Percentiles rank a stretch among this genome's conserved stretches.
Conservation (phyloP, 371 early-diverging fungal genomes). For the Mortierella sp. region DNA sequence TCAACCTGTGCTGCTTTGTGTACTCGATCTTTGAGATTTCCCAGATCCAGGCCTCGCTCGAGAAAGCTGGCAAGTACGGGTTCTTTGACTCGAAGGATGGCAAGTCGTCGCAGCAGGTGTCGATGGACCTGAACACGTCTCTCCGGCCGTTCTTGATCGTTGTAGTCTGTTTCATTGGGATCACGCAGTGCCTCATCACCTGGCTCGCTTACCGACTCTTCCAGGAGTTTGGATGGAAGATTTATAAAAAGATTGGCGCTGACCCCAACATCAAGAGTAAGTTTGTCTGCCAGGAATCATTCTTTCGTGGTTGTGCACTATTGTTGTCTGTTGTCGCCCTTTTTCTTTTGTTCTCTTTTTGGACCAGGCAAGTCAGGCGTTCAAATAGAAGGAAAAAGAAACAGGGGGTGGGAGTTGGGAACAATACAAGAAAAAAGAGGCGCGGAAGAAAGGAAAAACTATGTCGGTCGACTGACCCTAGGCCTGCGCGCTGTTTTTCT, state of each 20-base stretch:
- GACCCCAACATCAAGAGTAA: slow-evolving; percentile 88
- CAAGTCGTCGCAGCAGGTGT: neutral
- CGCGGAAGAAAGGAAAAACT: neutral
- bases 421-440: neutral
- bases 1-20: slow-evolving; percentile 83
- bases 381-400: neutral
- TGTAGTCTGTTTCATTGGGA: slow-evolving; percentile 39
- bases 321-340: neutral
- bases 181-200: slow-evolving; percentile 36
- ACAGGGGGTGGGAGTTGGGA: neutral
- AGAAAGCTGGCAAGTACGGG: neutral
- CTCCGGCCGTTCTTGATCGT: slow-evolving; percentile 35
- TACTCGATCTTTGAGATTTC: slow-evolving; percentile 79
- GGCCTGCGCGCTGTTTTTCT: neutral
- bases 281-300: neutral
- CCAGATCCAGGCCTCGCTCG: slow-evolving; percentile 57
- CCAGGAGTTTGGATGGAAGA: slow-evolving; percentile 94
- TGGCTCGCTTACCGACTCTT: slow-evolving; percentile 68
- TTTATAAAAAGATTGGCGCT: slow-evolving; percentile 95
- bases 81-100: slow-evolving; percentile 18
- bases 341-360: neutral
- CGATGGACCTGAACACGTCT: slow-evolving; percentile 14
- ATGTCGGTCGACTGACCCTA: neutral
- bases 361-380: neutral
- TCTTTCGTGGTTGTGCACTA: neutral